Percentiles rank a stretch among this genome's conserved stretches.
Conservation (phyloP, 306 rosid species). For the Hippophae gyantsensis region DNA sequence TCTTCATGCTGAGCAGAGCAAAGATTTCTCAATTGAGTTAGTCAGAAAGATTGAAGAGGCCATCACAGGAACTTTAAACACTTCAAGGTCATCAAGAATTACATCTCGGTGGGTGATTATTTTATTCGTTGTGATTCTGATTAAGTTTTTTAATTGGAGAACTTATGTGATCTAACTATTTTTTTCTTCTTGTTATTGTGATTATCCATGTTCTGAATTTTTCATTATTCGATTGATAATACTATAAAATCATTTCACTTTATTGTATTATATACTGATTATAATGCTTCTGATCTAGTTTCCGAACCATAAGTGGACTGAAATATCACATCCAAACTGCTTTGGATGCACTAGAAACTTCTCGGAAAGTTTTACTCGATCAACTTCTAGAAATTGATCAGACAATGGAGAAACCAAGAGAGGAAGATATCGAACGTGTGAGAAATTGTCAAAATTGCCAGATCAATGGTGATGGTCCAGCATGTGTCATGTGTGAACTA, state of each 20-base stretch:
- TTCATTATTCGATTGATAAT: neutral
- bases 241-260: neutral
- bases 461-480: constrained; percentile 62
- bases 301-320: constrained; percentile 58
- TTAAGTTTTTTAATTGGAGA: neutral
- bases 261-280: constrained; percentile 4
- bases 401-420: constrained; percentile 79
- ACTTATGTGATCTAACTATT: neutral
- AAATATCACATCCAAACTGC: constrained; percentile 83
- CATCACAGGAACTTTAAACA: constrained; percentile 50
- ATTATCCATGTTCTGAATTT: neutral
- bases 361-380: constrained; percentile 66
- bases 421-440: constrained; percentile 70
- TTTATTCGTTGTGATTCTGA: constrained; percentile 6
- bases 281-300: constrained; percentile 40
- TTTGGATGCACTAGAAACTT: constrained; percentile 72
- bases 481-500: constrained; percentile 71
- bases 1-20: constrained; percentile 63
- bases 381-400: constrained; percentile 69
- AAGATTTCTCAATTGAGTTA: constrained; percentile 60
- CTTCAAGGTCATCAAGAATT: constrained; percentile 48
- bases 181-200: neutral
- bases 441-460: constrained; percentile 78
- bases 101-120: constrained; percentile 50
- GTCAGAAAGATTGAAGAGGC: constrained; percentile 86